These are phyloP conservation scores for Blepharisma stoltei DNA, from an alignment of 73 alveolate species.

Conservation along the genomic window DNA sequence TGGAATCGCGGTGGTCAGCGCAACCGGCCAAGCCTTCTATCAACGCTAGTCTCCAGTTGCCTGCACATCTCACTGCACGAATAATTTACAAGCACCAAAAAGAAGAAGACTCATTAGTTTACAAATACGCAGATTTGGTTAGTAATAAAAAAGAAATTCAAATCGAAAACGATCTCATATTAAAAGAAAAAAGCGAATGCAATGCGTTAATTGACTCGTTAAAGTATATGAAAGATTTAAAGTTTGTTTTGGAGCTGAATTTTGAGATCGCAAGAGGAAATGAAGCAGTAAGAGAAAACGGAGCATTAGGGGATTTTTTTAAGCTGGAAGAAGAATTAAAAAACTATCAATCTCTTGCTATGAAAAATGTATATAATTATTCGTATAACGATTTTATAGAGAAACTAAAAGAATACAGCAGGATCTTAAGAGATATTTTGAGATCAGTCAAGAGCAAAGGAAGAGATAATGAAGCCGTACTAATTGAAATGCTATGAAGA, in stretches of 20 bases:
- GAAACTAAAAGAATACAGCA: neutral
- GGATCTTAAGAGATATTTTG: slow-evolving; percentile 24
- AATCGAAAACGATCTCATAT: neutral
- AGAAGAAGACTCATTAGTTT: neutral
- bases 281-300: neutral
- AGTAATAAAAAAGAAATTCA: neutral
- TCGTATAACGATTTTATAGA: neutral
- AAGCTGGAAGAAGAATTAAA: neutral
- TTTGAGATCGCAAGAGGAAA: slow-evolving; percentile 27
- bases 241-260: neutral
- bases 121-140: slow-evolving; percentile 6
- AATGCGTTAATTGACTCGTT: neutral
- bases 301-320: neutral
- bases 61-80: no score
- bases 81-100: neutral
- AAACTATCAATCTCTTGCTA: neutral
- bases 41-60: no score
- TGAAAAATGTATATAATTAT: neutral
- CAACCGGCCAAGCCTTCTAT: no score
- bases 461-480: slow-evolving; percentile 14
- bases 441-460: neutral
- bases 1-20: no score
- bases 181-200: neutral
- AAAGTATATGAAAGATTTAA: neutral
- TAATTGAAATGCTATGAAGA: slow-evolving; percentile 21